Evolutionary conservation across 176 grass and related monocot genomes (phyloP), one percentile per base, ranked within the genome.

Genomic region (Paspalum vaginatum): DNA sequence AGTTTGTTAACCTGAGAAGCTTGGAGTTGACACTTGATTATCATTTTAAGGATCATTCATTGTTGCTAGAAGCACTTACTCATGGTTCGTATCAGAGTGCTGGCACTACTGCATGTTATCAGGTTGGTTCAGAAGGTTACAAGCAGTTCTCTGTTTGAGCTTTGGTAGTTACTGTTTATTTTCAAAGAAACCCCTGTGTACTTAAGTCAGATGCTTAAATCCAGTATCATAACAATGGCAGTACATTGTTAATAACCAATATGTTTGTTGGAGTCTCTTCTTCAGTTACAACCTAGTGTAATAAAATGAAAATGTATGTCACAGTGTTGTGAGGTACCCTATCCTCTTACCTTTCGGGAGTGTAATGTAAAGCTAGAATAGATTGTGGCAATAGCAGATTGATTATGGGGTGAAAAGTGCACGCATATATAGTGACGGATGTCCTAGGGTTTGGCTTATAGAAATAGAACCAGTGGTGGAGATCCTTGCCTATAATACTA

Each of bases 41-140:
- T 69, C 25, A 13, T 22, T 97, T 97, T 46, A 73, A 39, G 32
- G 91, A 97, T 73, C 38, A 50, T 20, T 81, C 74, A 55, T 54
- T 97, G 45, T 86, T 97, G 64, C 13, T 91, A 39, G 94, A 97
- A 91, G 91, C 91, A 59, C 61, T 97, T 65, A 97, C 86, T 37
- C 94, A 93, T 55, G 86, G 91, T 5, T 97, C 94, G 6, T 93
- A 89, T 76, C 81, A 91, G 64, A 68, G 81, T 70, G 57, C 88
- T 21, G 91, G 88, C n/a, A 61, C 88, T 72, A 70, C 67, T 9
- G 21, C 67, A 27, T 93, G 86, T 75, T 93, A 97, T 69, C 88
- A 93, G 86, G 88, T 97, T 83, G 48, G 59, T 65, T 9, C 80
- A 1, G 14, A 63, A 37, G 16, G 24, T 17, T 2, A 42, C 21